Percentiles rank a stretch among this genome's conserved stretches.
These are phyloP conservation scores for Pseudophaeomoniella oleicola DNA, from an alignment of 2,329 filamentous ascomycete genomes.

Conservation along the genomic window DNA sequence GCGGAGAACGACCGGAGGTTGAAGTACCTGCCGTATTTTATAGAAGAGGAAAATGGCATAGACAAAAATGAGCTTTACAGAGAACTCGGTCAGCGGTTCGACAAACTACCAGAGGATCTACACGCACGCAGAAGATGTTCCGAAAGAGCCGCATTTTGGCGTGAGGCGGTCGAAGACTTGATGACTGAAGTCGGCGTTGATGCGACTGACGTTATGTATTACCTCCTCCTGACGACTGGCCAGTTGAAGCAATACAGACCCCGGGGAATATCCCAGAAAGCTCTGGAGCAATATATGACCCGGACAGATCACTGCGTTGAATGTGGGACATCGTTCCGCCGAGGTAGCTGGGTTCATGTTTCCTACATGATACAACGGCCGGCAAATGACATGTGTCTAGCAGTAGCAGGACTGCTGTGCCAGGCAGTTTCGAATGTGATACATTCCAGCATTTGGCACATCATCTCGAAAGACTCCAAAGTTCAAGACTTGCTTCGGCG, in stretches of 20 bases:
- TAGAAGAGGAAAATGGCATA: conserved; percentile 7
- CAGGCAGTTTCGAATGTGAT: conserved; percentile 6
- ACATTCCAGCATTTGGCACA: conserved; percentile 10
- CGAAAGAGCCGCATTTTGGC: conserved; percentile 9
- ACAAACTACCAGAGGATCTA: conserved; percentile 1
- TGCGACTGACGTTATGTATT: conserved; percentile 2
- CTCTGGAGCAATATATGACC: neutral
- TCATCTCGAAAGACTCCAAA: conserved; percentile 6
- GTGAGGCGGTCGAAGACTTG: conserved; percentile 5
- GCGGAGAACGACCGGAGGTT: conserved; percentile 9
- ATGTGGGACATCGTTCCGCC: conserved; percentile 1
- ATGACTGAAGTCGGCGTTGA: conserved; percentile 2
- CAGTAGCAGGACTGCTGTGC: conserved; percentile 2
- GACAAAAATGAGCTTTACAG: conserved; percentile 6
- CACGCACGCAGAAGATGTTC: conserved; percentile 7
- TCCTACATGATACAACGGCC: neutral
- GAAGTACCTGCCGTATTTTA: conserved; percentile 10
- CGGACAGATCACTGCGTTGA: neutral
- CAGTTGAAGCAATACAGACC: neutral
- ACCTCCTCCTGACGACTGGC: neutral
- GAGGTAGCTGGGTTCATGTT: neutral
- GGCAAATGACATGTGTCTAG: conserved; percentile 2
- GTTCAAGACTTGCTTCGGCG: conserved; percentile 3
- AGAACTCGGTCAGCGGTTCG: conserved; percentile 5
- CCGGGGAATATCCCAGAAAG: neutral